Evolutionary conservation across 805 yeast species (phyloP).

Genomic region (Hermanozyma aechmeae): DNA sequence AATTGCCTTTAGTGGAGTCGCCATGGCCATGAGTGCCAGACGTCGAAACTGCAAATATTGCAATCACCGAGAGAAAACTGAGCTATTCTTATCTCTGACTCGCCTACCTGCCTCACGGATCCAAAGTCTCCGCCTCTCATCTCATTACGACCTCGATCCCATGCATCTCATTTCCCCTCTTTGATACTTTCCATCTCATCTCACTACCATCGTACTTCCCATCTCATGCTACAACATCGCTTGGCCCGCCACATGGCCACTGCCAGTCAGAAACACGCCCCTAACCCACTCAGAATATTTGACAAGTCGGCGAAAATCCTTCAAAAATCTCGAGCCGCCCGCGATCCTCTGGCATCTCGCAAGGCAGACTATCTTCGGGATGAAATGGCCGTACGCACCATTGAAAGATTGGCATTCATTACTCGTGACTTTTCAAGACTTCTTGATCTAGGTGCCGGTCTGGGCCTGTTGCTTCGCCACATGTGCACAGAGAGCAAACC

Average conservation of each 20-base stretch:
- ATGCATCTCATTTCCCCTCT: no score
- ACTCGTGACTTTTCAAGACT: conserved; percentile 52
- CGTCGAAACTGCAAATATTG: no score
- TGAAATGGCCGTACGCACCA: conserved; percentile 63
- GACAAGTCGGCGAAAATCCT: conserved; percentile 50
- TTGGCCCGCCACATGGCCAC: conserved; percentile 1
- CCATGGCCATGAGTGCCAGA: no score
- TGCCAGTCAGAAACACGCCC: conserved; percentile 11
- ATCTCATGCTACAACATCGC: no score
- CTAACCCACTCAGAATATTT: conserved; percentile 44
- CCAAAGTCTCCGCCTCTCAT: no score
- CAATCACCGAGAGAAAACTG: no score
- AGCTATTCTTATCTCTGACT: no score
- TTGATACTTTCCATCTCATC: no score
- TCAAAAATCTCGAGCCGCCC: conserved; percentile 46
- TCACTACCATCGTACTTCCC: no score
- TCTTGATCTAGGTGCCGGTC: conserved; percentile 66
- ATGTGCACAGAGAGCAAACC: conserved; percentile 19
- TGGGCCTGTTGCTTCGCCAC: conserved; percentile 51
- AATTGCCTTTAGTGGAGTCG: no score
- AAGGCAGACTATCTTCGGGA: conserved; percentile 65
- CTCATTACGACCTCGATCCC: no score
- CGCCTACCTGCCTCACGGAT: no score
- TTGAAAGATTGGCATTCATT: conserved; percentile 68
- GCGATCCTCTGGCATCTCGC: conserved; percentile 35